phyloP scores from a whole-genome alignment of 176 grass and related monocot species.

The Typha latifolia region DNA sequence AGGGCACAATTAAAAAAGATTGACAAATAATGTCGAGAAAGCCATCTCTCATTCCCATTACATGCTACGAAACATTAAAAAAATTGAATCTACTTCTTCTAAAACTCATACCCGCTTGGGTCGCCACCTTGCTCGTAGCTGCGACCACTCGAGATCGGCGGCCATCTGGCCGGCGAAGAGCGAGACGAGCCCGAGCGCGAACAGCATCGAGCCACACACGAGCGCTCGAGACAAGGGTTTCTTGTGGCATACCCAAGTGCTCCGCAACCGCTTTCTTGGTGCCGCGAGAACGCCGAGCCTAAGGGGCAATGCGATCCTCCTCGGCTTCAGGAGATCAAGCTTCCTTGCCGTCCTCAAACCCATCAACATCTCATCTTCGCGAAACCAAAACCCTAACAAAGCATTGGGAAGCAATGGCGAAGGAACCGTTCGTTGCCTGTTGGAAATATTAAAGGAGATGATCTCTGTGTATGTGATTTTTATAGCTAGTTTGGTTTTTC shows the following conservation, averaged over 20 bases:
- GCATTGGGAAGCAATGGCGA: too few relatives aligned
- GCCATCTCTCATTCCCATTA: neutral
- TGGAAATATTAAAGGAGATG: too few relatives aligned
- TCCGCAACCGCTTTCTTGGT: slow-evolving; percentile 10
- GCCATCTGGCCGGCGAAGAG: slow-evolving; percentile 76
- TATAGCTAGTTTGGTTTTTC: too few relatives aligned
- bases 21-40: neutral
- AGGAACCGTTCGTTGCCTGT: too few relatives aligned
- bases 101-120: slow-evolving; percentile 43
- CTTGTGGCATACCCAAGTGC: slow-evolving; percentile 24
- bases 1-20: slow-evolving; percentile 8
- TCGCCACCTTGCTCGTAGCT: slow-evolving; percentile 48
- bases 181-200: slow-evolving; percentile 63
- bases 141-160: slow-evolving; percentile 73
- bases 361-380: neutral
- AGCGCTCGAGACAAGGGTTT: slow-evolving; percentile 34
- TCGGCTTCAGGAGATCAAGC: slow-evolving; percentile 22
- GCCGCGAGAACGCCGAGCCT: neutral
- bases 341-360: slow-evolving; percentile 37
- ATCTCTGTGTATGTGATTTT: too few relatives aligned
- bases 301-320: neutral
- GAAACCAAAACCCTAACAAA: too few relatives aligned
- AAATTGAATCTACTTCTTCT: neutral
- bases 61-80: slow-evolving; percentile 1
- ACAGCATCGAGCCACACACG: slow-evolving; percentile 45